Evolutionary conservation across 495 filamentous ascomycete species (phyloP).

Genomic region (Evernia prunastri): DNA sequence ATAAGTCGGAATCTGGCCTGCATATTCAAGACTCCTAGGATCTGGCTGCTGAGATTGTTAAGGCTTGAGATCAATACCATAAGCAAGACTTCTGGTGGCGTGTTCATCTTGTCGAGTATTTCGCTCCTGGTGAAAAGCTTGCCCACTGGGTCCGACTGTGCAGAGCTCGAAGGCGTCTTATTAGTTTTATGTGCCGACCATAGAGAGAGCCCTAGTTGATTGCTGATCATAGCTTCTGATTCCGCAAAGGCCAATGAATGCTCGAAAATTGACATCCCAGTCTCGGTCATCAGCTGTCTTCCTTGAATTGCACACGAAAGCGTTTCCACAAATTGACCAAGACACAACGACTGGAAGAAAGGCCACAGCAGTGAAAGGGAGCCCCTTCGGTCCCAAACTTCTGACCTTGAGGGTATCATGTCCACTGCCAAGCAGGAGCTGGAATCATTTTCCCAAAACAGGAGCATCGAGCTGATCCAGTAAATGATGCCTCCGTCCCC

Average conservation of each 20-base stretch:
- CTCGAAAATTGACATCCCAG: constrained; percentile 94
- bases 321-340: constrained; percentile 84
- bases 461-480: constrained; percentile 55
- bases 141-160: constrained; percentile 24
- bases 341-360: constrained; percentile 70
- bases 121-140: constrained; percentile 17
- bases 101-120: constrained; percentile 59
- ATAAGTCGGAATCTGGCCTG: constrained; percentile 71
- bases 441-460: constrained; percentile 61
- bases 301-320: constrained; percentile 85
- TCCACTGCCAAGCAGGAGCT: constrained; percentile 63
- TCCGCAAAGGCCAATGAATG: constrained; percentile 95
- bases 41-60: constrained; percentile 79
- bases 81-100: constrained; percentile 80
- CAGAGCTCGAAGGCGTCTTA: constrained; percentile 16
- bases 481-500: constrained; percentile 64
- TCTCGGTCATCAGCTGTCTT: constrained; percentile 70
- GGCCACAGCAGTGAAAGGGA: constrained; percentile 85
- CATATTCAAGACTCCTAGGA: constrained; percentile 70
- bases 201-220: constrained; percentile 61
- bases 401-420: constrained; percentile 47
- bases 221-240: constrained; percentile 77
- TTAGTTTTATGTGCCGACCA: constrained; percentile 47
- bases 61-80: constrained; percentile 81
- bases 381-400: constrained; percentile 47